Evolutionary conservation across 257 asterid genomes (phyloP), one percentile per base, ranked within the genome.

Genomic region (Thymus mandschuricus): DNA sequence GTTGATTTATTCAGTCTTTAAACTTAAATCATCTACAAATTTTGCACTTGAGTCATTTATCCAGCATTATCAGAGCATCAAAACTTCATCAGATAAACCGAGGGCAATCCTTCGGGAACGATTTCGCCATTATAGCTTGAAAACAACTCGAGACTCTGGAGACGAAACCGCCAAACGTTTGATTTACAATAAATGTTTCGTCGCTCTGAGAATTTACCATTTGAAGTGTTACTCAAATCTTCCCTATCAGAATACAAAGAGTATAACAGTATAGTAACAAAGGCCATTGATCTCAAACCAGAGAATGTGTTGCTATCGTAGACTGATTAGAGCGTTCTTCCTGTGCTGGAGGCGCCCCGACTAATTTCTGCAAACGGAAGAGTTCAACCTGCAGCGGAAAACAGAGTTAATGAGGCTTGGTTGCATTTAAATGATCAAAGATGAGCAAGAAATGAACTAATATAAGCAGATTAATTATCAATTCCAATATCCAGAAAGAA

Each of bases 241-340:
- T 8, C 28, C 28, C 38, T 11, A 10, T 55, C 56, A 44, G 4
- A 28, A 64, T 52, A 43, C 10, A 63, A 9, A 55, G 6, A 40
- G 31, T 1, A 13, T 0, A 35, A 60, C 33, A 29, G 11, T 28
- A 9, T 6, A 64, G 15, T 11, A 43, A 29, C 29, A 45, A 48
- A 10, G 70, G 46, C 70, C 70, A 31, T 69, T 58, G n/a, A 52
- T 15, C 10, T 40, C 75, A 33, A 5, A 31, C 67, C 59, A 44
- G 46, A n/a, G 6, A n/a, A 38, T 38, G 41, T 38, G 41, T 38
- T 38, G 7, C 27, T 7, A 4, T 49, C 1, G 21, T 21, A 49
- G 29, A 13, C 21, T 41, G 68, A 62, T 41, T 41, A n/a, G 38
- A 10, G 38, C 27, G 3, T 64, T 64, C 41, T 64, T 64, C 56